Conservation (phyloP, 2,329 filamentous ascomycete species). For the Orbilia brochopaga region DNA sequence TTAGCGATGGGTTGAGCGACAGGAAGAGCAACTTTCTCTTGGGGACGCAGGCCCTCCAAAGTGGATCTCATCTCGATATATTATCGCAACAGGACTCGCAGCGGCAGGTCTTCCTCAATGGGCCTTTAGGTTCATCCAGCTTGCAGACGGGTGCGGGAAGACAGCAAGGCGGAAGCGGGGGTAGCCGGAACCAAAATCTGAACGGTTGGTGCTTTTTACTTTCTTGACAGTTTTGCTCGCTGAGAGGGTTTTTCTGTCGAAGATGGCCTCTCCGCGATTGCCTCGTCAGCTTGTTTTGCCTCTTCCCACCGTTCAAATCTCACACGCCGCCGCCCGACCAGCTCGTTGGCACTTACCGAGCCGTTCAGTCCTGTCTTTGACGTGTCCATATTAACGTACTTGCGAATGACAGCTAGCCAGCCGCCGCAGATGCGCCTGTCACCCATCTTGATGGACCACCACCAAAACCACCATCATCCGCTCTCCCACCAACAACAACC, state of each 20-base stretch:
- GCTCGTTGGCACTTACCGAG: too few species aligned
- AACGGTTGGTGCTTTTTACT: slow-evolving; percentile 22
- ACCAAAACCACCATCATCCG: slow-evolving; percentile 34
- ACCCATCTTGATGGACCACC: slow-evolving; percentile 47
- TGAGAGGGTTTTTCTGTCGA: not conserved
- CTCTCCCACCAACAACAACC: slow-evolving; percentile 40
- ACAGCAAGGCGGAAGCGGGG: slow-evolving; percentile 22
- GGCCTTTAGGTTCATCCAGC: slow-evolving; percentile 18
- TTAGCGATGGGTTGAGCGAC: slow-evolving; percentile 27
- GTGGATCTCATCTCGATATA: slow-evolving; percentile 34
- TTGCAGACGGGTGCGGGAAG: slow-evolving; percentile 22
- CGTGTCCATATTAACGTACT: not conserved
- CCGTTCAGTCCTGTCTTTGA: too few species aligned
- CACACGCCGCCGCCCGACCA: not conserved
- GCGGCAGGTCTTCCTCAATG: slow-evolving; percentile 34
- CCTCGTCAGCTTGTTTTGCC: slow-evolving; percentile 2
- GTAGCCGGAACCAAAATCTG: slow-evolving; percentile 21
- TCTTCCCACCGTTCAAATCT: too few species aligned
- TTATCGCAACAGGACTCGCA: slow-evolving; percentile 44
- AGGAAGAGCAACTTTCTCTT: slow-evolving; percentile 26
- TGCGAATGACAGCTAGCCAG: slow-evolving; percentile 4
- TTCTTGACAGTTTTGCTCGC: not conserved
- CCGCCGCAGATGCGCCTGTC: slow-evolving; percentile 33
- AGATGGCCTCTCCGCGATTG: slow-evolving; percentile 6
- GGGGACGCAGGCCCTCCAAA: slow-evolving; percentile 21